Percentiles rank a stretch among this genome's conserved stretches.
Conservation (phyloP, 495 filamentous ascomycete genomes). For the Rostrohypoxylon terebratum region DNA sequence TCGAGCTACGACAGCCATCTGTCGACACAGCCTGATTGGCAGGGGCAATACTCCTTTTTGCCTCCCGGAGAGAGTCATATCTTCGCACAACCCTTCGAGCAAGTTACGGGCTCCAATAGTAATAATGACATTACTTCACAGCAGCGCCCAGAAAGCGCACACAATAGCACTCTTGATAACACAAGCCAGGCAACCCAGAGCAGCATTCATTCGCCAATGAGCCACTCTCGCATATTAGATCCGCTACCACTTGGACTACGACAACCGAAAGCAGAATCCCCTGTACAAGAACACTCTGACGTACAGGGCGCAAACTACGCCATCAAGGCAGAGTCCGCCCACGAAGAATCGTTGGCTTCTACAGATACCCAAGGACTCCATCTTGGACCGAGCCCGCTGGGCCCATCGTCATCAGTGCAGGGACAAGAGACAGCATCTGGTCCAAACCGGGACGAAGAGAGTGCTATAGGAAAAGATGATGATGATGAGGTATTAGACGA, state of each 20-base stretch:
- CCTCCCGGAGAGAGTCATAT: slow-evolving; percentile 63
- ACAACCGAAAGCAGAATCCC: slow-evolving; percentile 53
- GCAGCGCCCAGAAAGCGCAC: slow-evolving; percentile 54
- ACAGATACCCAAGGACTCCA: slow-evolving; percentile 56
- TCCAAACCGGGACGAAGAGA: slow-evolving; percentile 57
- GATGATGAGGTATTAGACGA: slow-evolving; percentile 66
- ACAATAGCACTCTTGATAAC: slow-evolving; percentile 51
- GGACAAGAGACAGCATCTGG: slow-evolving; percentile 47
- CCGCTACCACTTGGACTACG: slow-evolving; percentile 61
- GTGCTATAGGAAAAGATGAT: slow-evolving; percentile 62
- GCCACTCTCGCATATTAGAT: slow-evolving; percentile 55
- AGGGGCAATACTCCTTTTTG: slow-evolving; percentile 67
- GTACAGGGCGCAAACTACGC: slow-evolving; percentile 53
- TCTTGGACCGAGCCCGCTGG: slow-evolving; percentile 56
- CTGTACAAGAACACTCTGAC: slow-evolving; percentile 54
- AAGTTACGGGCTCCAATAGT: slow-evolving; percentile 56
- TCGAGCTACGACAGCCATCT: slow-evolving; percentile 66
- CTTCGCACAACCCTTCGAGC: slow-evolving; percentile 63
- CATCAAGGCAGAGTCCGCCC: slow-evolving; percentile 54
- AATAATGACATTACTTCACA: slow-evolving; percentile 58
- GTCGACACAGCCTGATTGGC: slow-evolving; percentile 70
- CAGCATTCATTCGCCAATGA: slow-evolving; percentile 50
- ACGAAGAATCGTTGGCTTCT: slow-evolving; percentile 60
- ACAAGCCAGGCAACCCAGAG: slow-evolving; percentile 51
- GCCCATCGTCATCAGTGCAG: slow-evolving; percentile 56